Evolutionary conservation across 2,329 filamentous ascomycete species (phyloP).

Genomic region (Claviceps maximensis): DNA sequence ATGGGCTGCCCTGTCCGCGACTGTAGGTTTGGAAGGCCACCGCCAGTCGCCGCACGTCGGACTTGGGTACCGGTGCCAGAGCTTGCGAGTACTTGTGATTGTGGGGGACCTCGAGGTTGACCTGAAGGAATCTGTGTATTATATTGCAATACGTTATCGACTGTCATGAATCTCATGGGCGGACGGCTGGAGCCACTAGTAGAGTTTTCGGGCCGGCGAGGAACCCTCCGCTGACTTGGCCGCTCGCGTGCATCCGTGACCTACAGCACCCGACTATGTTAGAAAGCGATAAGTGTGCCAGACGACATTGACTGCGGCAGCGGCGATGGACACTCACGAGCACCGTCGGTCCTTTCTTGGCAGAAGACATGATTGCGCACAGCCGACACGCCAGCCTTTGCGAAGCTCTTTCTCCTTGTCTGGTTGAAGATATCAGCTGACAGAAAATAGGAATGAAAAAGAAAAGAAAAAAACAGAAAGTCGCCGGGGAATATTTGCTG

Average conservation of each 20-base stretch:
- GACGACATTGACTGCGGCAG: background rate
- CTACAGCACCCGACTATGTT: conserved; percentile 10
- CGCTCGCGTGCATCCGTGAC: conserved; percentile 28
- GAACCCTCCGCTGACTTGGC: conserved; percentile 17
- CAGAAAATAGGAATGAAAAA: background rate
- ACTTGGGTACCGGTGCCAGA: conserved; percentile 8
- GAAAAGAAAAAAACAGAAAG: too few relatives aligned
- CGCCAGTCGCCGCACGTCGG: conserved; percentile 18
- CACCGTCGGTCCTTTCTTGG: conserved; percentile 47
- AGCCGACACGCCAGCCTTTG: background rate
- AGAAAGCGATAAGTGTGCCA: conserved; percentile 1
- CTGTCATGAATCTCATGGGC: conserved; percentile 66
- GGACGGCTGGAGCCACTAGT: conserved; percentile 18
- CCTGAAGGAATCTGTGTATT: conserved; percentile 91
- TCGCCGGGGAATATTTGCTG: background rate
- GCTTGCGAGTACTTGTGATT: conserved; percentile 22
- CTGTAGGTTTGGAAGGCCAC: conserved; percentile 27
- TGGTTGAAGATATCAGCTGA: background rate
- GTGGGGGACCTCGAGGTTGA: conserved; percentile 64
- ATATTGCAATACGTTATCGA: conserved; percentile 91
- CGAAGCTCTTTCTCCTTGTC: background rate
- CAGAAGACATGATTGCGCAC: conserved; percentile 24
- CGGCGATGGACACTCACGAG: conserved; percentile 30
- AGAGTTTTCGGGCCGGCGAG: conserved; percentile 21
- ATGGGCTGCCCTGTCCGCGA: conserved; percentile 44